Evolutionary conservation across 768 basidiomycete genomes (phyloP).

Genomic region (Arthromyces matolae): DNA sequence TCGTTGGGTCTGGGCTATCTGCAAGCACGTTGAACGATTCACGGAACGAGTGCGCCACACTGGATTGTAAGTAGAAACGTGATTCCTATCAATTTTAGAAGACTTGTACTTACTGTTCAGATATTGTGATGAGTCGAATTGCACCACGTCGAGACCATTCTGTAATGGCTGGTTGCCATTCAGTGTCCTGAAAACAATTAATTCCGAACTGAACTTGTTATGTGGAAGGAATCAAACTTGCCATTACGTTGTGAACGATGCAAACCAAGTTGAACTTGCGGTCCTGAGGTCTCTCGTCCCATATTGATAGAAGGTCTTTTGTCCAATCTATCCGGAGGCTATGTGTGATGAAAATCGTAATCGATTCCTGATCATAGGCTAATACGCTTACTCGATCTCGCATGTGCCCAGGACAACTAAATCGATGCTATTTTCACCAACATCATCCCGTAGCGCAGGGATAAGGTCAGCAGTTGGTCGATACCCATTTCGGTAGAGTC

Average conservation of each 20-base stretch:
- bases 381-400: slow-evolving; percentile 35
- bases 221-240: slow-evolving; percentile 1
- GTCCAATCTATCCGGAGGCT: slow-evolving; percentile 25
- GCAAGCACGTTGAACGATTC: slow-evolving; percentile 26
- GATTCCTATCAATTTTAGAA: not conserved
- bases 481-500: slow-evolving; percentile 29
- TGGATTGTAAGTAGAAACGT: no score
- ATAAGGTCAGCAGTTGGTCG: slow-evolving; percentile 24
- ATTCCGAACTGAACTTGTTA: not conserved
- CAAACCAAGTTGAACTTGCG: slow-evolving; percentile 42
- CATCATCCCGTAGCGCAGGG: slow-evolving; percentile 19
- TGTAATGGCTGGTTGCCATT: slow-evolving; percentile 29
- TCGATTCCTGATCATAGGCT: not conserved
- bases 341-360: not conserved
- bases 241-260: slow-evolving; percentile 35
- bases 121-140: slow-evolving; percentile 35
- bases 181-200: slow-evolving; percentile 16
- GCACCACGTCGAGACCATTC: slow-evolving; percentile 36
- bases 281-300: slow-evolving; percentile 30
- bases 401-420: slow-evolving; percentile 42
- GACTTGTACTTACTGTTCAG: slow-evolving; percentile 33
- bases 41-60: slow-evolving; percentile 29
- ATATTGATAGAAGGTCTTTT: slow-evolving; percentile 27
- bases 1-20: slow-evolving; percentile 26
- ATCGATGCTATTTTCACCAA: slow-evolving; percentile 27